Percentiles rank a stretch among this genome's conserved stretches.
phyloP scores from a whole-genome alignment of 148 eudicot species.

The Diospyros kaki region DNA sequence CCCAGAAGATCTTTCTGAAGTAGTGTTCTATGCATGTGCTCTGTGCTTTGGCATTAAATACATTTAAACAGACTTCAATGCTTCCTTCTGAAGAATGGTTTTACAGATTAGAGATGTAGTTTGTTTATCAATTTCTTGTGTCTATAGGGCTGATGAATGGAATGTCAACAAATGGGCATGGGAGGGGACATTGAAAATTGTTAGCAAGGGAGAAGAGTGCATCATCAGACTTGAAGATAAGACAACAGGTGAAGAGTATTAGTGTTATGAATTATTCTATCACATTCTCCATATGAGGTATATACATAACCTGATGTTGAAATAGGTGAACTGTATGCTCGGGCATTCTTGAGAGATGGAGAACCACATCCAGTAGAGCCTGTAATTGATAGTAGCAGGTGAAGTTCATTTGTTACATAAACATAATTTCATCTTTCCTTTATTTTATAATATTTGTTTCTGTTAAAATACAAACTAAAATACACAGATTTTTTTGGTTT shows the following conservation, averaged over 20 bases:
- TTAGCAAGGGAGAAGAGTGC: constrained; percentile 96
- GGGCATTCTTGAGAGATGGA: constrained; percentile 85
- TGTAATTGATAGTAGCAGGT: constrained; percentile 99
- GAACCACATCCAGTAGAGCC: constrained; percentile 97
- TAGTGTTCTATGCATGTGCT: not conserved
- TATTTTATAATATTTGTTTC: not conserved
- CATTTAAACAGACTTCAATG: not conserved
- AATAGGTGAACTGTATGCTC: constrained; percentile 90
- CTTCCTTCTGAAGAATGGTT: constrained; percentile 9
- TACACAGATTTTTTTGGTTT: not conserved
- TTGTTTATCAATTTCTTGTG: constrained; percentile 12
- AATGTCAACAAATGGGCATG: constrained; percentile 98
- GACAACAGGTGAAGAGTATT: constrained; percentile 50
- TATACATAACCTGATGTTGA: constrained; percentile 4
- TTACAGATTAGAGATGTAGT: not conserved
- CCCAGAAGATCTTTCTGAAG: no score
- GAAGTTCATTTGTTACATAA: not conserved
- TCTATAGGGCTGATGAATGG: constrained; percentile 96
- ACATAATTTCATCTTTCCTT: not conserved
- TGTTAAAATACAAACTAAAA: not conserved
- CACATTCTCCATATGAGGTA: constrained; percentile 8
- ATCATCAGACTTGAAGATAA: constrained; percentile 93
- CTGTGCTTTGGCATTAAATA: not conserved
- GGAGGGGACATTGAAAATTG: constrained; percentile 88
- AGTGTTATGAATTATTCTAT: constrained; percentile 3